Evolutionary conservation across 83 land plant species (phyloP).

Genomic region (Picea abies): DNA sequence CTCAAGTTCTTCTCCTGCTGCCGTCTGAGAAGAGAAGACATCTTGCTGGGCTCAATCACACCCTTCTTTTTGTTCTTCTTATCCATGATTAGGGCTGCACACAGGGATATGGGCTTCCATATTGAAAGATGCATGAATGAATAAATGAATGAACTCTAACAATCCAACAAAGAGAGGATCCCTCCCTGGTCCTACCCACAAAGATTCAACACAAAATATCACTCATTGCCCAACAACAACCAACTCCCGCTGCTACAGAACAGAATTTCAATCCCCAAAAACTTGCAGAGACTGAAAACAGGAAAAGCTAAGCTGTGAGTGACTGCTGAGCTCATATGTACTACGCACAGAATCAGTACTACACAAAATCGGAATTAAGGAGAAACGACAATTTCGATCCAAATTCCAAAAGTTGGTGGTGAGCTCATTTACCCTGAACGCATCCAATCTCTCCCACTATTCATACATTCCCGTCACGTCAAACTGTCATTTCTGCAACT

Average conservation of each 20-base stretch:
- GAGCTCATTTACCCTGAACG: not conserved
- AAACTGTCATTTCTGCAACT: constrained; percentile 12
- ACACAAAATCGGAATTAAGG: not conserved
- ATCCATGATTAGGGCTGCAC: constrained; percentile 67
- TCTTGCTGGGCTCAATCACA: constrained; percentile 26
- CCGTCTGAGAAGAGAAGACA: constrained; percentile 52
- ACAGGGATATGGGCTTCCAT: constrained; percentile 78
- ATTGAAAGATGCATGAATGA: constrained; percentile 66
- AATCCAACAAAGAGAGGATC: not conserved
- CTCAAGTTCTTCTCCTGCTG: constrained; percentile 69
- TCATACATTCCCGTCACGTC: not conserved
- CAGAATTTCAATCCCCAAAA: not conserved
- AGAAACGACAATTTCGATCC: not conserved
- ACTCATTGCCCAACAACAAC: constrained; percentile 6
- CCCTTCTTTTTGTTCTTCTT: constrained; percentile 41
- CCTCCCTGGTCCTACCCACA: not conserved
- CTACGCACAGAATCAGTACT: not conserved
- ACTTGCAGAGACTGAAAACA: no score
- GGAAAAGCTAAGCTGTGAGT: no score
- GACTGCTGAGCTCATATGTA: no score
- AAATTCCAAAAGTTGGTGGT: not conserved
- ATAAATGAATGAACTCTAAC: not conserved
- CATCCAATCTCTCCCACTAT: not conserved
- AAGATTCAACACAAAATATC: not conserved
- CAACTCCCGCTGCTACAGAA: not conserved